Conservation (phyloP, 805 yeast species). For the Starmerella stellata region DNA sequence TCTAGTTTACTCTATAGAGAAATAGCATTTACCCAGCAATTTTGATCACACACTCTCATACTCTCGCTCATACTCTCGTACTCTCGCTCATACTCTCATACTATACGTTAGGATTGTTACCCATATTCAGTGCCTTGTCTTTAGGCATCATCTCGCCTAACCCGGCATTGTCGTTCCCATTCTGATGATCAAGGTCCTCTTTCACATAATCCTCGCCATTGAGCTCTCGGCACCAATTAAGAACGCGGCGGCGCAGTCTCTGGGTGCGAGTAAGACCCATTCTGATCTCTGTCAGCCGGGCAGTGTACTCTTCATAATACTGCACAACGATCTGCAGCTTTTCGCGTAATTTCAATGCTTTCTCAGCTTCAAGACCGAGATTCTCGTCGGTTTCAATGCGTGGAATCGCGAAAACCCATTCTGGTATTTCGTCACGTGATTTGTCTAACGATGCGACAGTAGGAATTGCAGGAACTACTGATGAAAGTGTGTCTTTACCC, state of each 20-base stretch:
- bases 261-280: slow-evolving; percentile 64
- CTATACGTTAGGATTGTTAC: too few species aligned
- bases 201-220: slow-evolving; percentile 40
- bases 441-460: neutral
- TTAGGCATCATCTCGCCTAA: slow-evolving; percentile 13
- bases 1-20: too few species aligned
- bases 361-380: slow-evolving; percentile 34
- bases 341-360: slow-evolving; percentile 54
- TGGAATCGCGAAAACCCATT: slow-evolving; percentile 44
- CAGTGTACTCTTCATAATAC: slow-evolving; percentile 68
- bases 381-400: slow-evolving; percentile 30
- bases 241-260: slow-evolving; percentile 48
- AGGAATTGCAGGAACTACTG: too few species aligned
- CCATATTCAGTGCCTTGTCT: too few species aligned
- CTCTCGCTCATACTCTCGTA: neutral
- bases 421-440: slow-evolving; percentile 25
- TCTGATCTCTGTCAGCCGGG: slow-evolving; percentile 57
- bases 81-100: too few species aligned
- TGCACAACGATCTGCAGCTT: slow-evolving; percentile 63
- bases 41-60: neutral
- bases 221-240: slow-evolving; percentile 75
- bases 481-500: too few species aligned
- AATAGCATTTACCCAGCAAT: too few species aligned
- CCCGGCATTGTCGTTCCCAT: slow-evolving; percentile 12
- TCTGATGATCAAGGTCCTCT: slow-evolving; percentile 19